Base-by-base conservation (phyloP, 345 rosid genomes). In the Dipteronia sinensis region DNA sequence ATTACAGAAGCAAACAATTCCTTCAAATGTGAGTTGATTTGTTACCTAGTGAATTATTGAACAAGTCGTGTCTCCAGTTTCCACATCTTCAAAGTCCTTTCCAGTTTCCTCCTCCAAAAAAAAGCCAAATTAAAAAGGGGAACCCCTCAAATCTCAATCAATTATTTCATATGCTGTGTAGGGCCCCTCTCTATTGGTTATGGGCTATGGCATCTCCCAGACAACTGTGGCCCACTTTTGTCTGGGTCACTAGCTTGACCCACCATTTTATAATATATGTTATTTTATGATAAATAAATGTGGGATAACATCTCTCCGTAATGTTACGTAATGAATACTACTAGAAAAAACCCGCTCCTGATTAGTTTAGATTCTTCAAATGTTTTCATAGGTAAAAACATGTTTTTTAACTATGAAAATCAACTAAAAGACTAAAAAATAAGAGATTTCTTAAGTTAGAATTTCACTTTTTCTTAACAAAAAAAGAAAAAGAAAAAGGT, bases 41-140 rank as follows among this genome's bases (percentile, higher is more conserved):
- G 77, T 73, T 31, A 61, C 49, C 51, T 72, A 4, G 80, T 65
- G 77, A 76, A 81, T 81, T 59, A 72, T 81, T 72, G 74, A 76
- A 72, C 53, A 67, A 67, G 74, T 67, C 64, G 25, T 59, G 80
- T 72, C 77, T 42, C 82, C 65, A 22, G 56, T 59, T 66, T 59
- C 17, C 62, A 51, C 65, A 75, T 34, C 4, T 71, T 66, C 16
- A 29, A 20, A 51, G 78, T 65, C 78, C 10, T 22, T 55, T 56
- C 49, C 25, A 17, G 11, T 19, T 47, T 0, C n/a, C 40, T 1
- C 5, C 17, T 34, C 6, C 6, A 29, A 10, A 3, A 25, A 25
- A 42, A 66, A 23, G 38, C 51, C 22, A 19, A 53, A 34, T 0
- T 6, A 5, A 11, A 3, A 38, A 53, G 70, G 11, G 22, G 25